Percentiles rank a stretch among this genome's conserved stretches.
phyloP scores from a whole-genome alignment of 352 stramenopile genomes.

The Phytophthora tubulina region DNA sequence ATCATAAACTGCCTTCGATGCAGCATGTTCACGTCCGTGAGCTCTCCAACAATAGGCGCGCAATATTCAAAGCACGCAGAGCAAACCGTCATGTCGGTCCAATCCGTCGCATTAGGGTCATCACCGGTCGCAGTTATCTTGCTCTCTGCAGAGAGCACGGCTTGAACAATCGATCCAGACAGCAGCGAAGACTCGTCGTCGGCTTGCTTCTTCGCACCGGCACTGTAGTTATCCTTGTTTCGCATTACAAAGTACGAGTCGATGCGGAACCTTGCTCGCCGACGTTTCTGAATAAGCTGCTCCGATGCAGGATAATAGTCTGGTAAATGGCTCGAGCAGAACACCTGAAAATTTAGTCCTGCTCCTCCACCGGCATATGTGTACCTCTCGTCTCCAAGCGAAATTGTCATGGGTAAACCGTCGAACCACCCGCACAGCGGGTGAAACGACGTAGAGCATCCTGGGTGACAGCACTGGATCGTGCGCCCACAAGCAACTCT shows the following conservation, averaged over 20 bases:
- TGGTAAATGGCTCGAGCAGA: slow-evolving; percentile 69
- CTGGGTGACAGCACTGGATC: slow-evolving; percentile 67
- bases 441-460: slow-evolving; percentile 77
- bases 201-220: slow-evolving; percentile 20
- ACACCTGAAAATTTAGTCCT: slow-evolving; percentile 76
- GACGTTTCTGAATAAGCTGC: slow-evolving; percentile 52
- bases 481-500: slow-evolving; percentile 81
- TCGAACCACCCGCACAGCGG: slow-evolving; percentile 90
- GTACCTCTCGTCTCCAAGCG: slow-evolving; percentile 54
- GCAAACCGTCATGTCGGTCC: slow-evolving; percentile 79
- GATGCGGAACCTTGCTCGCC: slow-evolving; percentile 74
- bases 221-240: slow-evolving; percentile 58
- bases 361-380: slow-evolving; percentile 80
- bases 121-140: slow-evolving; percentile 35
- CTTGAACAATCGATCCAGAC: slow-evolving; percentile 63
- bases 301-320: slow-evolving; percentile 56
- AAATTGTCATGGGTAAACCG: slow-evolving; percentile 78
- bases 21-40: slow-evolving; percentile 61
- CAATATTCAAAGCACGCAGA: slow-evolving; percentile 82
- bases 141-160: slow-evolving; percentile 52
- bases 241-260: slow-evolving; percentile 77
- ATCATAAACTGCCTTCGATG: slow-evolving; percentile 86
- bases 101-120: slow-evolving; percentile 47
- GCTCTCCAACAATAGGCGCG: slow-evolving; percentile 55
- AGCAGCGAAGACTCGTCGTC: slow-evolving; percentile 51